These are phyloP conservation scores for Carex littledalei DNA, from an alignment of 176 grass and related monocot genomes.

Conservation along the genomic window DNA sequence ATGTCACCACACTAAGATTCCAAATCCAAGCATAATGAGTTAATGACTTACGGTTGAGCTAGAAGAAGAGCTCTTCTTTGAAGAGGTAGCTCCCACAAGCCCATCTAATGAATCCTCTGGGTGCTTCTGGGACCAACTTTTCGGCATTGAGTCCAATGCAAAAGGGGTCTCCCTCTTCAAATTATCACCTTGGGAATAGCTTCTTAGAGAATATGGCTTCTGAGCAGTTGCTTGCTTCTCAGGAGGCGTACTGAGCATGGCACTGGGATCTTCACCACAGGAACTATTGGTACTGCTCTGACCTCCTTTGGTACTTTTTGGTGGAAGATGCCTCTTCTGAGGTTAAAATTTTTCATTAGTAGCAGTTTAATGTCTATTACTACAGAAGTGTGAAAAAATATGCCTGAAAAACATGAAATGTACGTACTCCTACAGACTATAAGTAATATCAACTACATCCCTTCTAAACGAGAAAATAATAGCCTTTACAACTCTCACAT, in stretches of 20 bases:
- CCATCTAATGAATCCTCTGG: conserved; percentile 9
- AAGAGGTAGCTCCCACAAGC: not conserved
- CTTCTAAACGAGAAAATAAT: not conserved
- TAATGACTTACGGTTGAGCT: conserved; percentile 17
- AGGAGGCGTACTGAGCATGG: not conserved
- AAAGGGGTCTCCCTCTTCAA: not conserved
- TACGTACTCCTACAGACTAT: not conserved
- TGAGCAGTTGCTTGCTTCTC: not conserved
- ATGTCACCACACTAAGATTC: not conserved
- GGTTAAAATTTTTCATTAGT: not conserved
- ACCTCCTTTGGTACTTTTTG: conserved; percentile 16
- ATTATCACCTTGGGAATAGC: conserved; percentile 8
- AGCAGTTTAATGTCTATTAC: not conserved
- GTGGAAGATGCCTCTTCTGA: conserved; percentile 23
- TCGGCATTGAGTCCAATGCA: not conserved
- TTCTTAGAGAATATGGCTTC: not conserved
- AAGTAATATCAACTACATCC: not conserved
- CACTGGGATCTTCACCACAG: conserved; percentile 2
- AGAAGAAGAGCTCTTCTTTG: conserved; percentile 19
- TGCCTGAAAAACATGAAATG: not conserved
- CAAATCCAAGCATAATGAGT: not conserved
- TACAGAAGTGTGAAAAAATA: not conserved
- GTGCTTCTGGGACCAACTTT: conserved; percentile 9
- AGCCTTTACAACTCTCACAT: not conserved
- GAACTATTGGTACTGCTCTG: conserved; percentile 7